Conservation (phyloP, 179 eudicot genomes). For the Gypsophila paniculata region DNA sequence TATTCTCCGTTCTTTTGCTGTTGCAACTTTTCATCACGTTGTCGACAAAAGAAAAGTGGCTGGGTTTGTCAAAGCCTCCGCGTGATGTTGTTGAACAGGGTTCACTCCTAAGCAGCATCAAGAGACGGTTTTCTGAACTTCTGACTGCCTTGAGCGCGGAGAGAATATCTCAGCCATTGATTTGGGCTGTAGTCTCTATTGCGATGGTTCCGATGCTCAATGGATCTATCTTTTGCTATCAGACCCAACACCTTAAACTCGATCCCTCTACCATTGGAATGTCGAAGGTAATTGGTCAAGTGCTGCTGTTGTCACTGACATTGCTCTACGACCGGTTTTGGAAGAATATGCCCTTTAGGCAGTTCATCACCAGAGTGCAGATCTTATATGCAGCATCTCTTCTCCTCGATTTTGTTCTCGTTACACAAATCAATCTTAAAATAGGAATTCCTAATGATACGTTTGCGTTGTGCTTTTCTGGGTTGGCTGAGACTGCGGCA, state of each 20-base stretch:
- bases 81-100: constrained; percentile 14
- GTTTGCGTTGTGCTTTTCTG: constrained; percentile 66
- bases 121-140: constrained; percentile 56
- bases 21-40: constrained; percentile 48
- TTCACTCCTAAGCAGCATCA: constrained; percentile 35
- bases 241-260: constrained; percentile 64
- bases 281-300: constrained; percentile 69
- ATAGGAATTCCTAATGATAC: constrained; percentile 59
- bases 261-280: constrained; percentile 71
- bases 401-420: constrained; percentile 62
- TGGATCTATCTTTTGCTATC: constrained; percentile 83
- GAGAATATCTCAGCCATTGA: constrained; percentile 50
- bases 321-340: constrained; percentile 57
- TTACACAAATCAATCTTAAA: constrained; percentile 55
- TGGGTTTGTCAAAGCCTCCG: constrained; percentile 42
- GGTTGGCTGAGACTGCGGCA: constrained; percentile 67
- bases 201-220: constrained; percentile 62
- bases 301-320: constrained; percentile 52
- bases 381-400: constrained; percentile 59
- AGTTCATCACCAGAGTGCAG: constrained; percentile 50
- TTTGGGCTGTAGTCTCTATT: constrained; percentile 66
- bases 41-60: constrained; percentile 48
- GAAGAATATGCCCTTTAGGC: constrained; percentile 51
- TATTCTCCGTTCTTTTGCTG: constrained; percentile 49
- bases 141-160: constrained; percentile 47